Evolutionary conservation across 805 yeast species (phyloP), one percentile per base, ranked within the genome.

Genomic region (Hagleromyces aurorensis): DNA sequence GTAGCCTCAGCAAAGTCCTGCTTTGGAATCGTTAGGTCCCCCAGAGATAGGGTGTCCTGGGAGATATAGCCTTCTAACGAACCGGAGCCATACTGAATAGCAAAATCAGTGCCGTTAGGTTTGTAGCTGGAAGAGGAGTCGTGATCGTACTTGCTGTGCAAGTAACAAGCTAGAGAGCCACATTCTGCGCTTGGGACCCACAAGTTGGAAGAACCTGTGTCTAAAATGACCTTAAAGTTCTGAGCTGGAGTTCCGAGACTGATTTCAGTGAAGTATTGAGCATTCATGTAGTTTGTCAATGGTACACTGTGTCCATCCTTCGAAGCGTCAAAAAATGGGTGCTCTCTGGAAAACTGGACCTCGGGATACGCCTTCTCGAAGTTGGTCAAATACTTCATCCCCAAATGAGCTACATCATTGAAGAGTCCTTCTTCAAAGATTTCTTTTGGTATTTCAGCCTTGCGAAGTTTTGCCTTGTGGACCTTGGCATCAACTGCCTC

Each of bases 1-100:
- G 98, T 91, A 41, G 96, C 89, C 69, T 91, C 98, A 38, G 94
- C 97, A 55, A 91, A 91, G 57, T 79, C 94, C 67, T 89, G 97
- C 43, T 78, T 65, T 44, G 86, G 80, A 52, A 91, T 87, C 33
- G 67, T 61, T 63, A 91, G 73, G 25, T 53, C 60, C 37, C 96
- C 97, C 41, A 91, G 64, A 38, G 72, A 65, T 48, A 91, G 63
- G 24, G 76, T 65, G 56, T 91, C 98, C 56, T 81, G 81, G 23
- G 96, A 86, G 22, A 91, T 78, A 58, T 70, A 91, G 32, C 98
- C 98, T 53, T 83, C 86, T 61, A 89, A 67, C 27, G 93, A 70
- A 31, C 98, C 98, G 11, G 93, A 77, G 39, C 97, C 98, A 55
- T 91, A 91, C 54, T 71, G 78, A 58, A 91, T 85, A 37, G 78